These are phyloP conservation scores for Clonostachys chloroleuca DNA, from an alignment of 2,329 filamentous ascomycete genomes.

Conservation along the genomic window DNA sequence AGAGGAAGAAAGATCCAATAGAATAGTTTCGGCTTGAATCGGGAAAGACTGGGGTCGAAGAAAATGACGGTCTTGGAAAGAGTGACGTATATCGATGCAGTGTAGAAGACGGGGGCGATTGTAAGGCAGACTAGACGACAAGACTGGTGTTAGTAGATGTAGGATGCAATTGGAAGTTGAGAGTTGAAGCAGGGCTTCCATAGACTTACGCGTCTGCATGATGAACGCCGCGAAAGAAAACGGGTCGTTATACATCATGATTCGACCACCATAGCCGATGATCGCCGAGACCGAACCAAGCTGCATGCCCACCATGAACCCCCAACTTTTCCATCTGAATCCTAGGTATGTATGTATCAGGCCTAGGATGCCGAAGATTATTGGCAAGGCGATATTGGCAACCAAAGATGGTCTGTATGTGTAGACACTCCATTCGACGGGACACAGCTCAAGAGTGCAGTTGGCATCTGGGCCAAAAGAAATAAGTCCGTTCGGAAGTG, in stretches of 20 bases:
- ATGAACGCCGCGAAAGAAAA: slow-evolving; percentile 56
- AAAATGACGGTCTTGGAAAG: slow-evolving; percentile 37
- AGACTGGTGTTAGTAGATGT: no score
- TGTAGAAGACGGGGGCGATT: slow-evolving; percentile 38
- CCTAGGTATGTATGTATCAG: slow-evolving; percentile 39
- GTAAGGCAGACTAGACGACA: slow-evolving; percentile 46
- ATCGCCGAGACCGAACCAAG: slow-evolving; percentile 53
- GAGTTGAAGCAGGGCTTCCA: not conserved
- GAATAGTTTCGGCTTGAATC: slow-evolving; percentile 35
- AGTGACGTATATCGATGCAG: slow-evolving; percentile 64
- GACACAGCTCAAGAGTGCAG: slow-evolving; percentile 43
- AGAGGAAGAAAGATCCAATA: slow-evolving; percentile 49
- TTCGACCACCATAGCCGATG: slow-evolving; percentile 57
- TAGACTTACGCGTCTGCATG: slow-evolving; percentile 49
- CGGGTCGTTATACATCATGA: slow-evolving; percentile 52
- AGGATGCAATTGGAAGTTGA: slow-evolving; percentile 31
- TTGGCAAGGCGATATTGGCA: slow-evolving; percentile 47
- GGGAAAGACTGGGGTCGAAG: slow-evolving; percentile 32
- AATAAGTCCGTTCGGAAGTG: slow-evolving; percentile 12
- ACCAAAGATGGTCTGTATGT: slow-evolving; percentile 47
- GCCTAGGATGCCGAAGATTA: slow-evolving; percentile 38
- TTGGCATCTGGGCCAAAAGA: slow-evolving; percentile 37
- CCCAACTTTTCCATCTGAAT: slow-evolving; percentile 38
- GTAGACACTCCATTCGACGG: slow-evolving; percentile 42
- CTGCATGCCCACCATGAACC: slow-evolving; percentile 46